Conservation (phyloP, 148 eudicot species). For the Spergularia bocconei region DNA sequence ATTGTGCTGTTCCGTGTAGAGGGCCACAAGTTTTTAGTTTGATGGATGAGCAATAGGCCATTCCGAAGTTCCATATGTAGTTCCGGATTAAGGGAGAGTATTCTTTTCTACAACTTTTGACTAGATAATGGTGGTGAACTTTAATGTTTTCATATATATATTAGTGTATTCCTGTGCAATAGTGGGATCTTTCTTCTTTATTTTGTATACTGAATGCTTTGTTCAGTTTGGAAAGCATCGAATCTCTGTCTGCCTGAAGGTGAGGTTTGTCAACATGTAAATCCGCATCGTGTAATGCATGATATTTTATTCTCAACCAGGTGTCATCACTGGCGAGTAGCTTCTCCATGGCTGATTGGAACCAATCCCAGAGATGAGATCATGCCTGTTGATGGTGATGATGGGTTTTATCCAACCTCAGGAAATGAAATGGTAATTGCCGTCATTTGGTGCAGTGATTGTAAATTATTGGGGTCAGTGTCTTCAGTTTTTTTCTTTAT, state of each 20-base stretch:
- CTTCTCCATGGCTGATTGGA: conserved; percentile 87
- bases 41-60: too few species aligned
- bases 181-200: background rate
- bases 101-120: too few species aligned
- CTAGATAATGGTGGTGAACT: too few species aligned
- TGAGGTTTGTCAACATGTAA: background rate
- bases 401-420: conserved; percentile 76
- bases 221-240: background rate
- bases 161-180: conserved; percentile 5
- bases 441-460: conserved; percentile 3
- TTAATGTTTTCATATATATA: too few species aligned
- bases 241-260: background rate
- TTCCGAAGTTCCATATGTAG: too few species aligned
- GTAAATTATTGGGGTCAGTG: background rate
- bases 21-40: too few species aligned
- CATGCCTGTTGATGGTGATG: conserved; percentile 91
- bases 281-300: background rate
- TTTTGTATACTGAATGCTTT: background rate
- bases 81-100: too few species aligned
- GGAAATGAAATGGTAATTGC: conserved; percentile 81
- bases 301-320: conserved; percentile 33
- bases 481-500: conserved; percentile 17
- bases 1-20: too few species aligned
- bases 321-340: conserved; percentile 64
- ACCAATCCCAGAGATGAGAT: conserved; percentile 71